These are phyloP conservation scores for Pichia sp. DNA, from an alignment of 1,139 yeast species.

Conservation along the genomic window DNA sequence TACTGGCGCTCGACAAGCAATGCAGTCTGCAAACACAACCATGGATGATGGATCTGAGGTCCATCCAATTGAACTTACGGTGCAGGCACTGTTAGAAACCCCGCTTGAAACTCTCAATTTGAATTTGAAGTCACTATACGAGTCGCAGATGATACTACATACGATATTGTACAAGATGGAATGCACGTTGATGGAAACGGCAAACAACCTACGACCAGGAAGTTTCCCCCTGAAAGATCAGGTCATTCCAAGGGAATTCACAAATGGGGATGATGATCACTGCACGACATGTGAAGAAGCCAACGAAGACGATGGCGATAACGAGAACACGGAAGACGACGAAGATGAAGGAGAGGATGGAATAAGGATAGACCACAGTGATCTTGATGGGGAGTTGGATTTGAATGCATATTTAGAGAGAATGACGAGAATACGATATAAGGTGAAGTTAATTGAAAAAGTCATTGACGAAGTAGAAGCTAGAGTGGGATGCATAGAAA, in stretches of 20 bases:
- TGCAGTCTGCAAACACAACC: too few relatives aligned
- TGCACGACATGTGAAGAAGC: too few relatives aligned
- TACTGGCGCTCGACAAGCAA: too few relatives aligned
- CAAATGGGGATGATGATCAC: background rate
- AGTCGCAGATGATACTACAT: slow-evolving; percentile 53
- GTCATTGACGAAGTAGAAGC: slow-evolving; percentile 39
- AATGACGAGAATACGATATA: slow-evolving; percentile 36
- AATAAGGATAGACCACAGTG: slow-evolving; percentile 2
- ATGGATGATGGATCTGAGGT: slow-evolving; percentile 18
- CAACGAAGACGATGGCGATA: background rate
- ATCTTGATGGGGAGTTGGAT: slow-evolving; percentile 10
- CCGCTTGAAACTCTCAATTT: slow-evolving; percentile 52
- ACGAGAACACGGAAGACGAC: background rate
- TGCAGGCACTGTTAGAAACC: slow-evolving; percentile 52
- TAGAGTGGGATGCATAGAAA: slow-evolving; percentile 25
- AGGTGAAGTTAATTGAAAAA: slow-evolving; percentile 35
- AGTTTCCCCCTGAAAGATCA: slow-evolving; percentile 1
- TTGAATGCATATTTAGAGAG: slow-evolving; percentile 35
- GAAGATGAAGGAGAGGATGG: background rate
- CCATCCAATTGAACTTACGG: slow-evolving; percentile 57
- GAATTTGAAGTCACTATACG: slow-evolving; percentile 51
- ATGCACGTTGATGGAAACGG: slow-evolving; percentile 35
- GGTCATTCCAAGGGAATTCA: background rate
- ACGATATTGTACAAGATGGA: slow-evolving; percentile 48
- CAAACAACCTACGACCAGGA: slow-evolving; percentile 23